These are phyloP conservation scores for Trichoderma semiorbis DNA, from an alignment of 2,329 filamentous ascomycete species.

Conservation along the genomic window DNA sequence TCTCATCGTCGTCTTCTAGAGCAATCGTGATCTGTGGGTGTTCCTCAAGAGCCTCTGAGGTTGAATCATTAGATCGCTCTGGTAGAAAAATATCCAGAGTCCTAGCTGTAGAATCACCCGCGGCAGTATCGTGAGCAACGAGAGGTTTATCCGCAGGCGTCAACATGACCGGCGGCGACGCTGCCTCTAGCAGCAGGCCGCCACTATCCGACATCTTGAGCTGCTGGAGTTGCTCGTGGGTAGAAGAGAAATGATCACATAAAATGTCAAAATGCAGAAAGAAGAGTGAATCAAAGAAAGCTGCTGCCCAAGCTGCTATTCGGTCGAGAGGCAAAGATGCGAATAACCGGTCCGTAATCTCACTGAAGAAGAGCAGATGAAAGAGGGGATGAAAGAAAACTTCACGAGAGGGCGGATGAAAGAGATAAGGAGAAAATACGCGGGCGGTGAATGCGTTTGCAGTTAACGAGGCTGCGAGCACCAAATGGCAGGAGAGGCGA, in stretches of 20 bases:
- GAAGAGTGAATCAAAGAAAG: neutral
- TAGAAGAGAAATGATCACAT: neutral
- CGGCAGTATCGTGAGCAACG: neutral
- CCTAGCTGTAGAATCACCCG: rapidly evolving
- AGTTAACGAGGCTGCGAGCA: neutral
- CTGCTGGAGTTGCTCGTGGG: neutral
- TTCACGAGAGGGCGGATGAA: too few relatives aligned
- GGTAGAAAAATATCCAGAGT: neutral
- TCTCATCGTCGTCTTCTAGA: neutral
- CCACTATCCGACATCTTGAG: neutral
- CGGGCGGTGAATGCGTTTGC: neutral
- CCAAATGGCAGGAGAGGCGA: neutral
- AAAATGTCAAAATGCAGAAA: too few relatives aligned
- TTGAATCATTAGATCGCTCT: neutral
- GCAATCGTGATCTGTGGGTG: neutral
- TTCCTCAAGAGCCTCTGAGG: neutral
- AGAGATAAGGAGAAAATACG: neutral
- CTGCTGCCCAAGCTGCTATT: neutral
- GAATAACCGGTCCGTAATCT: too few relatives aligned
- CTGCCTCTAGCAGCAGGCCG: neutral
- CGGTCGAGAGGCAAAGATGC: too few relatives aligned
- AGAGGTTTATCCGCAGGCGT: neutral
- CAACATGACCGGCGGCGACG: neutral
- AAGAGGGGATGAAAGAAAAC: neutral
- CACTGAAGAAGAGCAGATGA: neutral